These are phyloP conservation scores for Cercospora brassicicola DNA, from an alignment of 2,329 filamentous ascomycete species.

Conservation along the genomic window DNA sequence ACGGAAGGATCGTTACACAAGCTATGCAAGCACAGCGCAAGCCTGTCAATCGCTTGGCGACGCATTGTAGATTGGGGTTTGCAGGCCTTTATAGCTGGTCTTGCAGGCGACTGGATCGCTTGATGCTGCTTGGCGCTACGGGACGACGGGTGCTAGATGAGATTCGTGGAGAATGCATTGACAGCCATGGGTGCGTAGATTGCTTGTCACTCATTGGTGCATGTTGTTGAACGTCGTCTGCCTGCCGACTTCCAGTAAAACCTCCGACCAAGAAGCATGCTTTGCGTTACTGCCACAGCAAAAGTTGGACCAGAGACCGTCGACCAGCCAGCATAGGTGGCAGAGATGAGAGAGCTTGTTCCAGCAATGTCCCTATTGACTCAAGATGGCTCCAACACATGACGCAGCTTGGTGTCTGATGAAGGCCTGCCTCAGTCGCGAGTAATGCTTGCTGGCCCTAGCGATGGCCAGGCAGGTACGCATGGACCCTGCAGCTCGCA, in stretches of 20 bases:
- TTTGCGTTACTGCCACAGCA: not conserved
- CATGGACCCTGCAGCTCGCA: not conserved
- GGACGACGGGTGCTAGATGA: not conserved
- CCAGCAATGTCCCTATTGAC: no score
- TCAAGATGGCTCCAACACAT: no score
- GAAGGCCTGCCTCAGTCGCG: no score
- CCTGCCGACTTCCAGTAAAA: not conserved
- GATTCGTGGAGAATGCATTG: conserved; percentile 1
- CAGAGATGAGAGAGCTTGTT: no score
- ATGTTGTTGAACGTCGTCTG: not conserved
- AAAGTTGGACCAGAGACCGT: no score
- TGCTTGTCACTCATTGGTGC: not conserved
- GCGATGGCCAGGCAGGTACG: not conserved
- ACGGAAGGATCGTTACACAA: not conserved
- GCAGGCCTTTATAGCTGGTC: not conserved
- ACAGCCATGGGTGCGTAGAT: conserved; percentile 1
- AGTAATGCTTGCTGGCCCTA: not conserved
- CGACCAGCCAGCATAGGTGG: no score
- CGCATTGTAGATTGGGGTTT: not conserved
- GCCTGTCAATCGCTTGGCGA: not conserved
- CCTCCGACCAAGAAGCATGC: not conserved
- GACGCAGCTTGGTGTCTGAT: no score
- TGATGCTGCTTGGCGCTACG: not conserved
- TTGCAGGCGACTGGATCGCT: not conserved
- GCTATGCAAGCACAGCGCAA: conserved; percentile 2